Percentiles rank a stretch among this genome's conserved stretches.
phyloP scores from a whole-genome alignment of 768 basidiomycete species.

The Lactarius deliciosus region DNA sequence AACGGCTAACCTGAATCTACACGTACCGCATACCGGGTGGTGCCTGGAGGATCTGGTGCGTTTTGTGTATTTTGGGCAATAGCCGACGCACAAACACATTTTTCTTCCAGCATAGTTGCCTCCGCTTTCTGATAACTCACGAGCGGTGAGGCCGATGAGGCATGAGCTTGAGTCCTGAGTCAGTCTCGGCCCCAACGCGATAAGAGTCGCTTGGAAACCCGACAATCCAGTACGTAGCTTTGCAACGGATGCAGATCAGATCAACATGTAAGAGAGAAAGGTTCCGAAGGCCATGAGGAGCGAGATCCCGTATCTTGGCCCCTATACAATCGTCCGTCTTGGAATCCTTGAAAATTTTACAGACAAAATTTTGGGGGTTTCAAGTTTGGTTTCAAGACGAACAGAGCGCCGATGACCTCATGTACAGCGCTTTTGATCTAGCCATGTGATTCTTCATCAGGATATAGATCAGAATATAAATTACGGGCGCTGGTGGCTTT shows the following conservation, averaged over 20 bases:
- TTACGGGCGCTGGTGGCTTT: too few species aligned
- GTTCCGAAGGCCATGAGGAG: not conserved
- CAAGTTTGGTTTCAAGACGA: not conserved
- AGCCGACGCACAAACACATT: not conserved
- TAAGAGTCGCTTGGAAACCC: not conserved
- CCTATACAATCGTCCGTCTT: too few species aligned
- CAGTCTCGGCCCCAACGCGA: not conserved
- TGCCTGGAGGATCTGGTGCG: not conserved
- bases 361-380: not conserved
- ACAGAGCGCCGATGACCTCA: not conserved
- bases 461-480: too few species aligned
- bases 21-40: not conserved
- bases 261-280: not conserved
- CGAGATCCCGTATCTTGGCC: not conserved
- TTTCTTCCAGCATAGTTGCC: not conserved
- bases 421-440: too few species aligned
- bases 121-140: not conserved
- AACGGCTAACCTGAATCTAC: not conserved
- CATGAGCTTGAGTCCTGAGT: not conserved
- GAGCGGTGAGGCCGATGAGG: not conserved
- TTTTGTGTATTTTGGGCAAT: not conserved
- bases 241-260: not conserved
- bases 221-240: not conserved
- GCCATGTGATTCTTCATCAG: too few species aligned
- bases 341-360: not conserved